Base-by-base conservation (phyloP, 116 monocot species). In the Cymodocea nodosa region DNA sequence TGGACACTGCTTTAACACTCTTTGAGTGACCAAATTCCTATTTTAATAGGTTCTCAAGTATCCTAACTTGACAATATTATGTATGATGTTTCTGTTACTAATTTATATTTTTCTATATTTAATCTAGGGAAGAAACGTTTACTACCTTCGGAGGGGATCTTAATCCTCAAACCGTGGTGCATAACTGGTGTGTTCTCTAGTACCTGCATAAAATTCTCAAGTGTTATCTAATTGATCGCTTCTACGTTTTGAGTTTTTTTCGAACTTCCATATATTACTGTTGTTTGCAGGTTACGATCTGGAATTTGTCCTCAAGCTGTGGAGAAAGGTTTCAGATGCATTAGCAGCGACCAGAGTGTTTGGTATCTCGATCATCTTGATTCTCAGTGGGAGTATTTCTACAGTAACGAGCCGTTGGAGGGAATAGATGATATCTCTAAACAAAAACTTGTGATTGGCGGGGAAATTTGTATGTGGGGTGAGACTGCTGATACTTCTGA, bases 391-490 rank as follows among this genome's bases (percentile, higher is more conserved):
- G 79, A 99, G 69, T 58, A 76, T 60, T 78, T 99, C 76, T 99
- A 99, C 67, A 81, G 36, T 0, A 77, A 60, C 25, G 99, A 99
- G 56, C 92, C 99, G 15, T 56, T 92, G 16, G 99, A 89, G 56
- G 99, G 99, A 66, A 99, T 99, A 67, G 37, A 67, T 56, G 78
- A 83, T 70, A 24, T 62, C 50, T 48, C 50, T 0, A 81, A 85
- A 37, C 84, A 92, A 79, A 58, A 84, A 59, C 89, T 99, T 70
- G 86, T 99, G 50, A 70, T 99, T 66, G 99, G 99, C 0, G 99
- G 99, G 48, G 99, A 92, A 52, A 89, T 92, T 74, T 99, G 92
- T 76, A 92, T 99, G 99, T 99, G 99, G 99, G 83, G 81, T 25
- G 99, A 99, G 76, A 83, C 74, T 49, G 81, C 77, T 61, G 98